Evolutionary conservation across 495 filamentous ascomycete species (phyloP).

Genomic region (Penicillium ochrochloron): DNA sequence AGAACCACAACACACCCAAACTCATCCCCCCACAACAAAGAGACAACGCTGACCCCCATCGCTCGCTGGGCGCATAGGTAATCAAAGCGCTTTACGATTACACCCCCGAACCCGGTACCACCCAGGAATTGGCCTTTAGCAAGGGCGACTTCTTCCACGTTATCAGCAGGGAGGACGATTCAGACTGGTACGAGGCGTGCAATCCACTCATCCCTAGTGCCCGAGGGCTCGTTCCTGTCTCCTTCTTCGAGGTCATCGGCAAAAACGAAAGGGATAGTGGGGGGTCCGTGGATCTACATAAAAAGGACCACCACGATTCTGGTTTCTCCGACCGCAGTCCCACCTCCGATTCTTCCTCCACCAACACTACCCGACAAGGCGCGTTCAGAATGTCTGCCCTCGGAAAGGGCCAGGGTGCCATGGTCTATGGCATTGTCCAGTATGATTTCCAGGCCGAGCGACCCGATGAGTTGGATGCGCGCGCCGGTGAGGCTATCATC

Average conservation of each 20-base stretch:
- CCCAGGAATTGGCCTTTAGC: conserved; percentile 84
- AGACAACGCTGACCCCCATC: neutral
- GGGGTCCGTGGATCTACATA: conserved; percentile 68
- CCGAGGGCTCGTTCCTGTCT: conserved; percentile 88
- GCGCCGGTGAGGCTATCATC: conserved; percentile 93
- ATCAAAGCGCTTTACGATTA: conserved; percentile 98
- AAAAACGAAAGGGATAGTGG: conserved; percentile 84
- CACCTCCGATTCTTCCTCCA: conserved; percentile 39
- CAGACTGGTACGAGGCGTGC: conserved; percentile 98
- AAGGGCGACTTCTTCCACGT: conserved; percentile 99
- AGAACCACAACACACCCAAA: neutral
- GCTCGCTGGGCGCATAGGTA: conserved; percentile 61
- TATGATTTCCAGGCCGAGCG: conserved; percentile 97
- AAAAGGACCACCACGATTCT: conserved; percentile 71
- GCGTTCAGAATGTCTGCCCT: conserved; percentile 57
- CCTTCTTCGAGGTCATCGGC: conserved; percentile 88
- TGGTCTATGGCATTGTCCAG: conserved; percentile 95
- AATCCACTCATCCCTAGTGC: conserved; percentile 89
- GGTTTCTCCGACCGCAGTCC: conserved; percentile 73
- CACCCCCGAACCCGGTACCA: conserved; percentile 64
- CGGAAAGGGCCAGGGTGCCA: conserved; percentile 71
- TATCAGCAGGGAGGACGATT: conserved; percentile 92
- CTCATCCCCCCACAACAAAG: neutral
- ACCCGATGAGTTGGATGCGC: conserved; percentile 93
- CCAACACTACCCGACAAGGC: conserved; percentile 38